These are phyloP conservation scores for Cryptococcus depauperatus DNA, from an alignment of 1,284 basidiomycete genomes.

Conservation along the genomic window DNA sequence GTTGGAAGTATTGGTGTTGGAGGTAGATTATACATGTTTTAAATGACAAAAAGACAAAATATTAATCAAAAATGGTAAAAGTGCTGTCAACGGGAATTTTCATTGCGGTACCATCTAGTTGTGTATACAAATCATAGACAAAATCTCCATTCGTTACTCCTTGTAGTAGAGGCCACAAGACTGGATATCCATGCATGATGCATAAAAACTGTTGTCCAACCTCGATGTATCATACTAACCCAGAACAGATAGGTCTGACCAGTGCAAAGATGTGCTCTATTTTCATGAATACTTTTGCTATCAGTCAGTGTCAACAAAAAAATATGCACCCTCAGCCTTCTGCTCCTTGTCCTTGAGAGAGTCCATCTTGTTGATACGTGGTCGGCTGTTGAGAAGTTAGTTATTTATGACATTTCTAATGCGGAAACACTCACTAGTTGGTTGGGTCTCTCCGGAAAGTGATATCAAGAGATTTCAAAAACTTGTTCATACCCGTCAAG, in stretches of 20 bases:
- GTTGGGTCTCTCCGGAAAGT: slow-evolving; percentile 95
- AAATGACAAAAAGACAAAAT: background rate
- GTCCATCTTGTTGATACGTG: slow-evolving; percentile 86
- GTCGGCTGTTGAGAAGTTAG: slow-evolving; percentile 40
- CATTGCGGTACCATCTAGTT: too few relatives aligned
- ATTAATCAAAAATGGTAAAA: slow-evolving; percentile 4
- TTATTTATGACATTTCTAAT: background rate
- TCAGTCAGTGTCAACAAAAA: slow-evolving; percentile 40
- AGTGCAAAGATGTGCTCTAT: too few relatives aligned
- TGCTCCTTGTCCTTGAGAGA: slow-evolving; percentile 92
- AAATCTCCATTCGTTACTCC: too few relatives aligned
- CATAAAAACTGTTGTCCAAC: too few relatives aligned
- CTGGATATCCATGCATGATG: too few relatives aligned
- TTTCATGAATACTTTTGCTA: too few relatives aligned
- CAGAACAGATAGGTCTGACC: too few relatives aligned
- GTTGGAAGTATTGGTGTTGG: slow-evolving; percentile 14
- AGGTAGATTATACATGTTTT: background rate
- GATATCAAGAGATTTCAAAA: slow-evolving; percentile 84
- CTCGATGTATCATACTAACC: too few relatives aligned
- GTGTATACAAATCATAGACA: too few relatives aligned
- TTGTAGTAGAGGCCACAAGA: too few relatives aligned
- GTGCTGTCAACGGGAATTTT: too few relatives aligned
- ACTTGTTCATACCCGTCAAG: slow-evolving; percentile 50
- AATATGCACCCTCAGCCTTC: slow-evolving; percentile 51
- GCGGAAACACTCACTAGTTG: slow-evolving; percentile 54